Percentiles rank a stretch among this genome's conserved stretches.
Conservation (phyloP, 1,284 basidiomycete species). For the Leccinum subfulvum region DNA sequence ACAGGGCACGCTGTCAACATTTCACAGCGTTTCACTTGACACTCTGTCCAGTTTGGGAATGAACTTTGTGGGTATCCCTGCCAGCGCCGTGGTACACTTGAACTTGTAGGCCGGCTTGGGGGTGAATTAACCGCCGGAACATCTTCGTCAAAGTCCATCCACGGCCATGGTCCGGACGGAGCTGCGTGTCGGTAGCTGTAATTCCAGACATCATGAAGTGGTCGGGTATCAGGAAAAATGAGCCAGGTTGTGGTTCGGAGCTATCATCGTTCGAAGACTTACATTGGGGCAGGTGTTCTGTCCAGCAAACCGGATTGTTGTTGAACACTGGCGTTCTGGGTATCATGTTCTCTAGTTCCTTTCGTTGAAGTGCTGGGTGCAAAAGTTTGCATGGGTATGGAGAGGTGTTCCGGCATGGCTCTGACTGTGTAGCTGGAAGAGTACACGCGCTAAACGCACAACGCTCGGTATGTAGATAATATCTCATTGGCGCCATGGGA, state of each 20-base stretch:
- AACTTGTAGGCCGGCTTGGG: background rate
- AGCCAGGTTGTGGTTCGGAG: background rate
- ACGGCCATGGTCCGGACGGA: slow-evolving; percentile 34
- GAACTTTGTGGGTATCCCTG: slow-evolving; percentile 47
- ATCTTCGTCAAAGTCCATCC: slow-evolving; percentile 37
- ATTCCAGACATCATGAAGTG: background rate
- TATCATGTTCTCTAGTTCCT: background rate
- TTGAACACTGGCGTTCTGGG: background rate
- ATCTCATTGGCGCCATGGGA: background rate
- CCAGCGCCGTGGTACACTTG: slow-evolving; percentile 31
- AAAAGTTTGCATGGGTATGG: slow-evolving; percentile 23
- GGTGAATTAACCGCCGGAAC: slow-evolving; percentile 11
- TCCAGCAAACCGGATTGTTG: slow-evolving; percentile 6
- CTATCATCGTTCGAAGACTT: slow-evolving; percentile 1
- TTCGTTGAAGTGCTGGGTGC: background rate
- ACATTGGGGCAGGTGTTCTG: slow-evolving; percentile 28
- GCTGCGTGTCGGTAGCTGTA: slow-evolving; percentile 33
- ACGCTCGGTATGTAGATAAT: background rate
- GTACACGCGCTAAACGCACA: slow-evolving; percentile 5
- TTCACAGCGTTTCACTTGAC: slow-evolving; percentile 45
- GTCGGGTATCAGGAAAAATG: background rate
- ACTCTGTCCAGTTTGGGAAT: slow-evolving; percentile 53
- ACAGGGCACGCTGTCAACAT: slow-evolving; percentile 31
- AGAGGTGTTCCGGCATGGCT: slow-evolving; percentile 19
- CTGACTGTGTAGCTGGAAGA: background rate